A percentile compares a stretch with the other conserved stretches of the same genome.
phyloP scores from a whole-genome alignment of 2,329 filamentous ascomycete species.

The Colletotrichum chrysophilum region DNA sequence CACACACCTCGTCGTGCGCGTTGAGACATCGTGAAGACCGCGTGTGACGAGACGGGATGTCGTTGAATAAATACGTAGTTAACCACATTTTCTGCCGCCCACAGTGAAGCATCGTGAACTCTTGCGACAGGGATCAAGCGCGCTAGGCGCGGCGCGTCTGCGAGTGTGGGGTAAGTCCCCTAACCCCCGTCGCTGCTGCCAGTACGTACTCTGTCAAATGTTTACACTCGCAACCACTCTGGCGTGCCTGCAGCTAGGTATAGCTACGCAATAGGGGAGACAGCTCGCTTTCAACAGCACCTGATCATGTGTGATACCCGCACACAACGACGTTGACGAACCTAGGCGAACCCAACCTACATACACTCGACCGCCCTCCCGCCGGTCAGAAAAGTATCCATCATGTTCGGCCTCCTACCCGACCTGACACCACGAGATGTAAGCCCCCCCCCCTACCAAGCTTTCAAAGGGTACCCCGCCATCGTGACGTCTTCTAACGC shows the following conservation, averaged over 20 bases:
- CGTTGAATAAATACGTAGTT: not conserved
- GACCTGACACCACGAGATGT: conserved; percentile 75
- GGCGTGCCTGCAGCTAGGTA: not conserved
- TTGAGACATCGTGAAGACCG: not conserved
- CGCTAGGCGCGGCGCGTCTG: conserved; percentile 20
- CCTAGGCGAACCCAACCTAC: not conserved
- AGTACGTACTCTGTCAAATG: conserved; percentile 18
- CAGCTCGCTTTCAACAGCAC: not conserved
- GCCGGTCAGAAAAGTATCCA: conserved; percentile 9
- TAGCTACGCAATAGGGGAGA: not conserved
- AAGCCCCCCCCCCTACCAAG: conserved; percentile 33
- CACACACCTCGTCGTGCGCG: not conserved
- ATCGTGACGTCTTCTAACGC: conserved; percentile 19
- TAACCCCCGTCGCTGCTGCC: not conserved
- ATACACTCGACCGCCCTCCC: not conserved
- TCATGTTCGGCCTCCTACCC: conserved; percentile 68
- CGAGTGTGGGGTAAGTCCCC: conserved; percentile 2
- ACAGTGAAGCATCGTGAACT: conserved; percentile 17
- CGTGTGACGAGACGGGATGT: not conserved
- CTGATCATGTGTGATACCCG: not conserved
- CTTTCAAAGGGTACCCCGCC: not conserved
- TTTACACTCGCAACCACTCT: conserved; percentile 16
- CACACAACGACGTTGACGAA: not conserved
- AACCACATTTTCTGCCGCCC: conserved; percentile 6
- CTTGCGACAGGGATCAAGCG: conserved; percentile 10